These are phyloP conservation scores for Hanseniaspora lachancei DNA, from an alignment of 805 yeast genomes.

Conservation along the genomic window DNA sequence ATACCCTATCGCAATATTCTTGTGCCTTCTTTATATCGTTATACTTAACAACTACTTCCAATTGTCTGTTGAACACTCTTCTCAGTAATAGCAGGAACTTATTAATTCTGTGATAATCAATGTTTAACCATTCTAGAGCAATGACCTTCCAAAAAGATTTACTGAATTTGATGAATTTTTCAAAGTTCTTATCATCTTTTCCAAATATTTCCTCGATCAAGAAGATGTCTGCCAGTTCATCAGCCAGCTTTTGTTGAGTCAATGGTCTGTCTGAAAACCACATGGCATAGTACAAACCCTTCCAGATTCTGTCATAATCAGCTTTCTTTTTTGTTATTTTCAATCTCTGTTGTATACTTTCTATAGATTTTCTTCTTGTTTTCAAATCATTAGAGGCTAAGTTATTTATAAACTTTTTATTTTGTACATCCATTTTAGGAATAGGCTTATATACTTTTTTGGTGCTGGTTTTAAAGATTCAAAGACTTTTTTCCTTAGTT, in stretches of 20 bases:
- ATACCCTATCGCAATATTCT: conserved; percentile 34
- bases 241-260: conserved; percentile 78
- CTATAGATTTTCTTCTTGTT: conserved; percentile 59
- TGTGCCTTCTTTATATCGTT: conserved; percentile 33
- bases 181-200: not conserved
- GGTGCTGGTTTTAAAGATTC: no score
- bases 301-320: conserved; percentile 80
- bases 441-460: not conserved
- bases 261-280: conserved; percentile 92
- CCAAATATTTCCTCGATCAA: conserved; percentile 15
- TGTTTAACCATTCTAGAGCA: conserved; percentile 64
- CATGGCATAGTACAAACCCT: conserved; percentile 88
- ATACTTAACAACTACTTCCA: conserved; percentile 37
- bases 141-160: conserved; percentile 73
- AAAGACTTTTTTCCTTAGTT: no score
- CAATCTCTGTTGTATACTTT: conserved; percentile 37
- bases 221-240: conserved; percentile 45
- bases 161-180: conserved; percentile 37
- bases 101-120: conserved; percentile 77
- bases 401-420: conserved; percentile 53
- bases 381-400: conserved; percentile 68
- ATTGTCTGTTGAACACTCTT: conserved; percentile 52
- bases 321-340: conserved; percentile 33
- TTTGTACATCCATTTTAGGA: conserved; percentile 22
- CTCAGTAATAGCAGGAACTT: conserved; percentile 74